Evolutionary conservation across 129 eudicot genomes (phyloP).

Genomic region (Mikania micrantha): DNA sequence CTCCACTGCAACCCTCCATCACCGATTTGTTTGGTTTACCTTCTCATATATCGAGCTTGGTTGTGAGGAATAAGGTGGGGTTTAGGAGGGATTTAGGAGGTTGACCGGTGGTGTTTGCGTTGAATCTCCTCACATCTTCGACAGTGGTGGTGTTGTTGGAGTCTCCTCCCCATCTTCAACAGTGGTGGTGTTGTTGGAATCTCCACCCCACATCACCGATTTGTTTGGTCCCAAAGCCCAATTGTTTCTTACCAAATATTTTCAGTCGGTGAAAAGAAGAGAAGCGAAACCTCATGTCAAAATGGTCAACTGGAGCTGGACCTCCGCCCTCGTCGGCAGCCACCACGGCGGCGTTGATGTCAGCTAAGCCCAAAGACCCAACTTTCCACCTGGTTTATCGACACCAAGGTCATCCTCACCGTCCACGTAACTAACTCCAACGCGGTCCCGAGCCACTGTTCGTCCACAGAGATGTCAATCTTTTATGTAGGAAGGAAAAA

Average conservation of each 20-base stretch:
- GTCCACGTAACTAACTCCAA: slow-evolving; percentile 96
- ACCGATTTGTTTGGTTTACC: too few relatives aligned
- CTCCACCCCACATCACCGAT: too few relatives aligned
- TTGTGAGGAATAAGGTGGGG: too few relatives aligned
- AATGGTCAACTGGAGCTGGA: slow-evolving; percentile 70
- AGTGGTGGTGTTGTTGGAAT: too few relatives aligned
- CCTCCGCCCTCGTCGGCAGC: slow-evolving; percentile 63
- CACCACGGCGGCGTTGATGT: slow-evolving; percentile 40
- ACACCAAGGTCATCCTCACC: slow-evolving; percentile 73
- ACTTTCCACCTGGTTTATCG: slow-evolving; percentile 56
- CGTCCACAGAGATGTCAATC: slow-evolving; percentile 71
- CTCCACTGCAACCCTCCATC: too few relatives aligned
- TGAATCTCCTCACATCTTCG: too few relatives aligned
- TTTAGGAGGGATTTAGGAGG: too few relatives aligned
- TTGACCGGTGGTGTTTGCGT: too few relatives aligned
- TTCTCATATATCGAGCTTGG: too few relatives aligned
- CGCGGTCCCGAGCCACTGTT: slow-evolving; percentile 66
- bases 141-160: too few relatives aligned
- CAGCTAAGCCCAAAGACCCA: slow-evolving; percentile 70
- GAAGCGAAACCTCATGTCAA: slow-evolving; percentile 3
- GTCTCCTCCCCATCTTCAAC: too few relatives aligned
- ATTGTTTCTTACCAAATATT: background rate
- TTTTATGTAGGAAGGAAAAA: slow-evolving; percentile 72
- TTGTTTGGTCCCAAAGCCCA: background rate
- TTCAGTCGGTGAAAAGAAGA: background rate